Evolutionary conservation across 495 filamentous ascomycete genomes (phyloP).

Genomic region (Aspergillus campestris): DNA sequence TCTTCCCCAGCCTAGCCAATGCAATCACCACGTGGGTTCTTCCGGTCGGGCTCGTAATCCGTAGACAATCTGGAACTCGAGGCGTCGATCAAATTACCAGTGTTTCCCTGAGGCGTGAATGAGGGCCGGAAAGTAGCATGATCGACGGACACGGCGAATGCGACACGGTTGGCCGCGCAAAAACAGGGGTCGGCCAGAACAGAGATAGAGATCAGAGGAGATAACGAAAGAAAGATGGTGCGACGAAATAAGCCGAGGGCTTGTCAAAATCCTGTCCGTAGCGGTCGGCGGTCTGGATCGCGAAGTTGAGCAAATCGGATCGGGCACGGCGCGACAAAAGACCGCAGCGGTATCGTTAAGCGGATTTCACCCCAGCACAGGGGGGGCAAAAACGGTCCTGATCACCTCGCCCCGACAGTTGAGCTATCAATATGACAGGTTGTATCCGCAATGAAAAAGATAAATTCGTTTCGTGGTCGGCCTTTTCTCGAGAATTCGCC

Average conservation of each 20-base stretch:
- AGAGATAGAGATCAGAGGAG: no score
- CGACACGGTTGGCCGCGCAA: neutral
- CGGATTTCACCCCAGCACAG: neutral
- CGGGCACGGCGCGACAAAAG: conserved; percentile 9
- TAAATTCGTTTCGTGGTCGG: neutral
- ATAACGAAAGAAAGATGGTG: neutral
- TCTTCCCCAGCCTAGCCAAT: neutral
- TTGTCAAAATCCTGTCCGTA: no score
- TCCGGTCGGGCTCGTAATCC: no score
- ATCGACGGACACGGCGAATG: conserved; percentile 9
- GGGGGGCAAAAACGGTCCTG: conserved; percentile 2
- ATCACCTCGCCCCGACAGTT: neutral
- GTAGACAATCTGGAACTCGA: neutral
- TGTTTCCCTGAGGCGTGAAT: conserved; percentile 5
- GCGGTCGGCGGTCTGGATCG: no score
- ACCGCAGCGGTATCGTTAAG: neutral
- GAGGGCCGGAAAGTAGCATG: conserved; percentile 14
- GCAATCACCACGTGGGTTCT: neutral
- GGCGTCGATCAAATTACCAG: conserved; percentile 11
- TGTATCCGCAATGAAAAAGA: conserved; percentile 1
- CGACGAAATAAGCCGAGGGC: neutral
- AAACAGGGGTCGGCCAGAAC: no score
- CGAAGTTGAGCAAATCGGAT: no score
- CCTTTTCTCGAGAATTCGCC: neutral
- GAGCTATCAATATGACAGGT: conserved; percentile 15